Base-by-base conservation (phyloP, 139 green algal species). In the Tetratostichococcus sp. region DNA sequence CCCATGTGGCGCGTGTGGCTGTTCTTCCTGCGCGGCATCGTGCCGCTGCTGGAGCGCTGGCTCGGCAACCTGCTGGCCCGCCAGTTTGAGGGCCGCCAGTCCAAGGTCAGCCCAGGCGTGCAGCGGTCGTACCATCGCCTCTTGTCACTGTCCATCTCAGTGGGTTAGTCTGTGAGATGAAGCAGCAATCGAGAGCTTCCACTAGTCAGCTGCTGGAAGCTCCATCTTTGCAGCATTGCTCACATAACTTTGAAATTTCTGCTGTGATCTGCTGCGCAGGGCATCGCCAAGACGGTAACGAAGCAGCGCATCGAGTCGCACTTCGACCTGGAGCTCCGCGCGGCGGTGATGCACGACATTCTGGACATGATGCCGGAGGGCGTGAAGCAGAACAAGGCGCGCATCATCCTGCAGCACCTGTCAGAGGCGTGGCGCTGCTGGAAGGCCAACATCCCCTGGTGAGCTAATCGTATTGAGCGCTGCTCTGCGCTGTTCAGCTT, bases 1-100 rank as follows among this genome's bases (percentile, higher is more conserved):
- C 96, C 96, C 59, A 95, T 97, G 91, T 99, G 96, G 96, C 93
- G 96, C 66, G 96, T 99, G 72, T 99, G 96, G 96, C 88, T 99
- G 26, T 99, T 99, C 90, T 99, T 99, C 87, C 90, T 99, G 80
- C 90, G 96, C 68, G 96, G 95, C 75, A 91, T 99, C 67, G 93
- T 98, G 65, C 95, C 95, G 16, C 85, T 99, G 85, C 91, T 99
- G 70, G 96, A 99, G 86, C 85, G 96, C 30, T 99, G 96, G 96
- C 91, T 99, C 70, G 96, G 96, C 75, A 99, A 99, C 86, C 91
- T 99, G 78, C 90, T 99, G 74, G 96, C 96, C 0, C 82, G 96
- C 17, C 96, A 99, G 86, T 99, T 99, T 80, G 96, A 99, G 90
- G 96, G 96, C 32, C 88, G 96, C 35, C 90, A 97, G 79, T 89